These are phyloP conservation scores for Thraustotheca clavata DNA, from an alignment of 352 stramenopile species.

Conservation along the genomic window DNA sequence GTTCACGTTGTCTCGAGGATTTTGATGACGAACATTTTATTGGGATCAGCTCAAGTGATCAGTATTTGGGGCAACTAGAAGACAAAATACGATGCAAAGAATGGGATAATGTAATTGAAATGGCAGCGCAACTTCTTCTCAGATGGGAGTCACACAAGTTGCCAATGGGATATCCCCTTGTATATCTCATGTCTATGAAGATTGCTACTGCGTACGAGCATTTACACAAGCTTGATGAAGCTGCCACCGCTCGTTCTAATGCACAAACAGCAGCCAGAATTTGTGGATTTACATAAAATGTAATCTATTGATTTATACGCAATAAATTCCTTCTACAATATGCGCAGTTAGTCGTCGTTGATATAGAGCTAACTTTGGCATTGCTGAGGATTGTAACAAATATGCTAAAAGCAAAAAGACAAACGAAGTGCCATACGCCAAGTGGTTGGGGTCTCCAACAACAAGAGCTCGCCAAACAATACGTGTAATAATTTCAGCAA, in stretches of 20 bases:
- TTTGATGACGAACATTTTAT: neutral
- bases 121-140: neutral
- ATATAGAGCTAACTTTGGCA: neutral
- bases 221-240: neutral
- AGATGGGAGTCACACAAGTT: neutral
- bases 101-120: neutral
- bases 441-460: neutral
- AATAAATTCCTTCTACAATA: neutral
- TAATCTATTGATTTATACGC: neutral
- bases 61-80: neutral
- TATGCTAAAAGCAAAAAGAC: neutral
- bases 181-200: constrained; percentile 7
- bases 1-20: neutral
- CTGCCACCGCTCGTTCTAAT: neutral
- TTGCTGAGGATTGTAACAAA: neutral
- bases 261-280: neutral
- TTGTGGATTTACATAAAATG: neutral
- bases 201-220: neutral
- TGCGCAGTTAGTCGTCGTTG: neutral
- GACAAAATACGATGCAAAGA: neutral
- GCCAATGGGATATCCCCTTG: neutral
- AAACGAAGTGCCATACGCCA: neutral
- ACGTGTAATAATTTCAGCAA: neutral
- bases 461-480: neutral
- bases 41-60: neutral